Evolutionary conservation across 2,329 filamentous ascomycete species (phyloP), one percentile per base, ranked within the genome.

Genomic region (Beauveria varroae): DNA sequence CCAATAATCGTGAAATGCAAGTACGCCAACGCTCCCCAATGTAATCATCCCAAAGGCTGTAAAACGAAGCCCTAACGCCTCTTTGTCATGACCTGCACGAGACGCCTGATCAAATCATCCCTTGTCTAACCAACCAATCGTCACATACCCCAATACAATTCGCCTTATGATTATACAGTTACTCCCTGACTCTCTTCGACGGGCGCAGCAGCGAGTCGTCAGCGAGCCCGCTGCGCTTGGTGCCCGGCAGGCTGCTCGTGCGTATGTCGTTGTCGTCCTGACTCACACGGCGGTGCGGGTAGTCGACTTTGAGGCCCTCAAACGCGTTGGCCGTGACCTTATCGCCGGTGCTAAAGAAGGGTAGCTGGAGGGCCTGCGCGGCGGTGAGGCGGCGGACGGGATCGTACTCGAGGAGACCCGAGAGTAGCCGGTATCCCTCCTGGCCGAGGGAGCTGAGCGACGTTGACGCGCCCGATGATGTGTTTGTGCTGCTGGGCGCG

Each of bases 191-290:
- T 63, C 86, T 77, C 75, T 89, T 89, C 4, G 76, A 75, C 0
- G 84, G 83, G 41, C 86, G 75, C 50, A 86, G 78, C n/a, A 96
- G 70, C 20, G 78, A 78, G 57, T 97, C 93, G 69, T 98, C 93
- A 0, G 89, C 89, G 46, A 96, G 71, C 0, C 90, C 93, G 65
- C 89, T 93, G 63, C 93, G 81, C 77, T 98, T 98, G 0, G 93
- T 96, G 0, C 93, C 95, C 0, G 93, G 91, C 41, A 97, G 74
- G 72, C 91, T 96, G 49, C 88, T 87, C 0, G 90, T 93, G n/a
- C 91, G 82, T 61, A 98, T 97, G 73, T 98, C 95, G 68, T 96
- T 96, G 71, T 97, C 92, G 69, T 99, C 95, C 68, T 96, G 88
- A 68, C 89, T 96, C 46, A 99, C 93, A 54, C 93, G 85, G 8